Evolutionary conservation across 2,329 filamentous ascomycete species (phyloP), one percentile per base, ranked within the genome.

Genomic region (Leptographium wingfieldii): DNA sequence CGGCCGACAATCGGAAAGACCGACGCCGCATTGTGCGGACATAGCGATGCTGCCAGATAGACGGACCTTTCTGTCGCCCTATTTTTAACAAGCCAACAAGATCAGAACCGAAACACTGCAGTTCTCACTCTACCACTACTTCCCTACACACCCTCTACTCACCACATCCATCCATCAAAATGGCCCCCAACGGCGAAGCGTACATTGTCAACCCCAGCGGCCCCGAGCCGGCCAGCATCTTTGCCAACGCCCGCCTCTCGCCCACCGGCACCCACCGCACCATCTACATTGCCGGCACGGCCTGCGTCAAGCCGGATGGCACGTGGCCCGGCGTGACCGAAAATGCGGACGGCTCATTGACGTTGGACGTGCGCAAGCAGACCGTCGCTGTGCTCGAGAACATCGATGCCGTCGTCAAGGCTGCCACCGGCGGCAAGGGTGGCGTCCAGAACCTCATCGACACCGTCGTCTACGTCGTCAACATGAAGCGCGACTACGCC

Each of bases 401-500:
- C 59, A 71, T 74, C 55, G 72, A 74, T 59, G 64, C 62, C 56
- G 71, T 74, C 60, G 70, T 74, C 63, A 68, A 70, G 60, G 70
- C 69, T 1, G 72, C 72, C 0, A 70, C 71, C 1, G 65, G 66
- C 22, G 71, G 71, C 27, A 70, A 70, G 60, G 73, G 68, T 0
- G 67, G 68, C 56, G 64, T 75, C 19, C 63, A 69, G 19, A 74
- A 74, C 62, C 63, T 74, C 5, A 70, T 75, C 25, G 72, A 75
- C 53, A 66, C 73, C 3, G 70, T 72, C 12, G 72, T 76, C 12
- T 76, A 74, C 58, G 65, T 76, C 5, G 52, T 72, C 11, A 72
- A 76, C 61, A 75, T 75, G 72, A 69, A 74, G 61, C 66, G 63
- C 0, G 67, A 77, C 35, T 76, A 77, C 60, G 68, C 68, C 5